Percentiles rank a stretch among this genome's conserved stretches.
Conservation (phyloP, 1,284 basidiomycete genomes). For the Neolentinus lepideus region DNA sequence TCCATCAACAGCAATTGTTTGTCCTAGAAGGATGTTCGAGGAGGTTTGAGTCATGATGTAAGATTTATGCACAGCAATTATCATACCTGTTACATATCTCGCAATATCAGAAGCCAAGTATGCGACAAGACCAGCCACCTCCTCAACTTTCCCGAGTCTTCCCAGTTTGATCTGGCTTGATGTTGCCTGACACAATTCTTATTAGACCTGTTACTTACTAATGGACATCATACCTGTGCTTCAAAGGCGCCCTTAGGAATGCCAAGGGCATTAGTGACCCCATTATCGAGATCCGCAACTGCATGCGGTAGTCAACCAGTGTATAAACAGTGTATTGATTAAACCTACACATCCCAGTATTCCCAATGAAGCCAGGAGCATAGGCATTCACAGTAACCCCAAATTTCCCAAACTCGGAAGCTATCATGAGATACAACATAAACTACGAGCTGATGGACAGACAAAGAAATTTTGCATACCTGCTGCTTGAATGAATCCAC, state of each 20-base stretch:
- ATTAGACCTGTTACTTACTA: background rate
- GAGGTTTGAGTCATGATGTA: too few relatives aligned
- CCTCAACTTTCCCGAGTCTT: conserved; percentile 9
- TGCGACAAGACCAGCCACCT: conserved; percentile 16
- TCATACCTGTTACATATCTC: conserved; percentile 12
- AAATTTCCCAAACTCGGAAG: conserved; percentile 24
- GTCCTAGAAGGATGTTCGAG: too few relatives aligned
- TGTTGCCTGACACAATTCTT: background rate
- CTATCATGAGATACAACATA: conserved; percentile 9
- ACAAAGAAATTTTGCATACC: conserved; percentile 13
- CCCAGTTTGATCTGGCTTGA: conserved; percentile 8
- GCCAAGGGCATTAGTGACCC: conserved; percentile 1
- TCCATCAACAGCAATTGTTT: conserved; percentile 1
- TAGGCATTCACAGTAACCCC: conserved; percentile 33
- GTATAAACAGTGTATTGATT: background rate
- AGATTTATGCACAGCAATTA: background rate
- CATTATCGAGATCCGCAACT: background rate
- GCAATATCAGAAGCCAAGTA: conserved; percentile 15
- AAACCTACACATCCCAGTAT: conserved; percentile 17
- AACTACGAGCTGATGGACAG: conserved; percentile 1
- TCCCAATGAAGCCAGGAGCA: conserved; percentile 25
- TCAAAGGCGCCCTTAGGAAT: conserved; percentile 5
- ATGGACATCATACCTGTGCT: conserved; percentile 6
- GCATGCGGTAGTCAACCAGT: background rate
- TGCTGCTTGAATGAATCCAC: conserved; percentile 26